Percentiles rank a stretch among this genome's conserved stretches.
Evolutionary conservation across 2,329 filamentous ascomycete species (phyloP).

Genomic region (Aureobasidium sp.): DNA sequence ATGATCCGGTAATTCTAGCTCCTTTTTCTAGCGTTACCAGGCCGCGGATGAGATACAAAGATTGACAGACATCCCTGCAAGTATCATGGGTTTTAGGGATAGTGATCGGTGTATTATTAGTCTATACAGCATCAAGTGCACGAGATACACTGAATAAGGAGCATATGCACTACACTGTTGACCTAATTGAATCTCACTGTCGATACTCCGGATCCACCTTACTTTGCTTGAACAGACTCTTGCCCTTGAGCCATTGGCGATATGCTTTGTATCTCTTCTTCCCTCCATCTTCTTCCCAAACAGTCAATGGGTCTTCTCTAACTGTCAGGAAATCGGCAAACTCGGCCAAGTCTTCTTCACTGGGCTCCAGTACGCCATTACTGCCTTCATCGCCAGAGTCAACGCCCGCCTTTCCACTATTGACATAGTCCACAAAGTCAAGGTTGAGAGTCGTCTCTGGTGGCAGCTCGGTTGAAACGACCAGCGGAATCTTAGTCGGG

Average conservation of each 20-base stretch:
- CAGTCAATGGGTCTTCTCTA: constrained; percentile 75
- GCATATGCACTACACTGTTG: background rate
- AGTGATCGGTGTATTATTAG: background rate
- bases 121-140: background rate
- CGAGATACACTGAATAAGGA: background rate
- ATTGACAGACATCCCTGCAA: background rate
- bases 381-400: constrained; percentile 26
- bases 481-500: constrained; percentile 78
- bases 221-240: constrained; percentile 89
- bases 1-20: background rate
- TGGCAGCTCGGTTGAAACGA: constrained; percentile 60
- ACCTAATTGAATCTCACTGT: background rate
- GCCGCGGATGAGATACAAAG: no score
- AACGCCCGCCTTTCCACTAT: constrained; percentile 45
- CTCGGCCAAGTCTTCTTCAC: constrained; percentile 38
- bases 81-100: background rate
- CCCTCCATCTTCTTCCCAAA: constrained; percentile 72
- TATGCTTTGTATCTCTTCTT: constrained; percentile 99
- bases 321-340: constrained; percentile 59
- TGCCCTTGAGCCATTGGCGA: constrained; percentile 85
- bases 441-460: constrained; percentile 40
- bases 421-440: constrained; percentile 76
- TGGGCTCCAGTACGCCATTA: constrained; percentile 39
- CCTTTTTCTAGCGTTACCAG: background rate
- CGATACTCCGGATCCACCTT: constrained; percentile 43